Evolutionary conservation across 2,329 filamentous ascomycete species (phyloP), one percentile per base, ranked within the genome.

Genomic region (Clarireedia monteithiana): DNA sequence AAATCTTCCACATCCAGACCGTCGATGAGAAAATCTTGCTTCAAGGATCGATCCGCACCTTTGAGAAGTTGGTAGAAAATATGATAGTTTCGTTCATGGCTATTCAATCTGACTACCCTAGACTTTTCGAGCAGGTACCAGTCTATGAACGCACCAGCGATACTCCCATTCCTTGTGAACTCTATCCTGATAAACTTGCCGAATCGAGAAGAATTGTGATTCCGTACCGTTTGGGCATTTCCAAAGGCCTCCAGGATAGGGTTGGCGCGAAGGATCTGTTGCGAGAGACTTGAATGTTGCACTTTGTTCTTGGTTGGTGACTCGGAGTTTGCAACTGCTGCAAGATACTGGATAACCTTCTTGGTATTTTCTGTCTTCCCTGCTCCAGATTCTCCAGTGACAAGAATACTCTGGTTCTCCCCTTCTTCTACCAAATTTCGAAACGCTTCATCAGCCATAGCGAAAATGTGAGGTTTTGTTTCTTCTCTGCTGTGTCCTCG

Each of bases 321-420:
- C 58, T 97, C 92, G 0, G 89, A 83, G 44, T 89, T 88, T 9
- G 94, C 94, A 47, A 99, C 94, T 1, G 94, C 91, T 14, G 94
- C 94, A 45, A 99, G 83, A 68, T 99, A 99, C 67, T 99, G 95
- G 55, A 99, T 99, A 64, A 99, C 94, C 71, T 99, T 99, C 70
- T 99, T 99, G 15, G 94, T 99, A 69, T 99, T 99, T 70, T 99
- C 94, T 0, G 94, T 99, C 75, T 99, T 99, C 64, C 94, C 94
- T 36, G 94, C 94, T 68, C 94, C 94, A 17, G 94, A 99, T 74
- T 99, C 94, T 72, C 94, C 94, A 2, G 94, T 99, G 23, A 99
- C 95, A 52, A 99, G 77, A 65, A 99, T 99, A 67, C 92, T 97
- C 73, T 99, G 94, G 65, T 99, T 97, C 62, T 91, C 80, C 42